phyloP scores from a whole-genome alignment of 345 rosid species.

The Citrus sp. region DNA sequence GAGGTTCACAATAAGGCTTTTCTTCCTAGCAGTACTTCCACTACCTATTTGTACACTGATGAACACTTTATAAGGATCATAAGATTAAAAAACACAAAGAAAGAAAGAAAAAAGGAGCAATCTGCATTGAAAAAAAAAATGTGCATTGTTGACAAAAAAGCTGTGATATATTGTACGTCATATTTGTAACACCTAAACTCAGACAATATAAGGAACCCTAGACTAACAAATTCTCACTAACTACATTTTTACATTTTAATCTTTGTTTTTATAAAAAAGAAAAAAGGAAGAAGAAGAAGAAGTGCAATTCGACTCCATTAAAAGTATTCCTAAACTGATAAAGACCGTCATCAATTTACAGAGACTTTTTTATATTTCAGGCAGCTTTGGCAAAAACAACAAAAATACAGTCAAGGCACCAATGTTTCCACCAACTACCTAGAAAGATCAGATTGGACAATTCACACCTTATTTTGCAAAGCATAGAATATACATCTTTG shows the following conservation, averaged over 20 bases:
- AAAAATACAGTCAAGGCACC: conserved; percentile 5
- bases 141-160: neutral
- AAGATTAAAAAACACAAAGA: neutral
- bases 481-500: conserved; percentile 62
- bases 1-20: conserved; percentile 73
- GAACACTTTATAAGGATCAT: conserved; percentile 29
- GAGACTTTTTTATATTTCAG: neutral
- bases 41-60: conserved; percentile 81
- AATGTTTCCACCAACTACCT: neutral
- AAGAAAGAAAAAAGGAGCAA: neutral
- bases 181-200: neutral
- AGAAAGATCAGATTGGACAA: conserved; percentile 14
- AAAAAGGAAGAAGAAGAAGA: too few species aligned
- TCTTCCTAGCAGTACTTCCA: conserved; percentile 75
- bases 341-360: neutral
- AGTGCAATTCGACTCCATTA: neutral
- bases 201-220: neutral
- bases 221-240: neutral
- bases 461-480: conserved; percentile 70
- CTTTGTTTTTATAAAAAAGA: too few species aligned
- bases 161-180: neutral
- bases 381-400: neutral
- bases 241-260: too few species aligned
- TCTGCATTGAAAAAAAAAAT: neutral
- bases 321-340: neutral